Evolutionary conservation across 495 filamentous ascomycete species (phyloP).

Genomic region (Hypoxylon fragiforme): DNA sequence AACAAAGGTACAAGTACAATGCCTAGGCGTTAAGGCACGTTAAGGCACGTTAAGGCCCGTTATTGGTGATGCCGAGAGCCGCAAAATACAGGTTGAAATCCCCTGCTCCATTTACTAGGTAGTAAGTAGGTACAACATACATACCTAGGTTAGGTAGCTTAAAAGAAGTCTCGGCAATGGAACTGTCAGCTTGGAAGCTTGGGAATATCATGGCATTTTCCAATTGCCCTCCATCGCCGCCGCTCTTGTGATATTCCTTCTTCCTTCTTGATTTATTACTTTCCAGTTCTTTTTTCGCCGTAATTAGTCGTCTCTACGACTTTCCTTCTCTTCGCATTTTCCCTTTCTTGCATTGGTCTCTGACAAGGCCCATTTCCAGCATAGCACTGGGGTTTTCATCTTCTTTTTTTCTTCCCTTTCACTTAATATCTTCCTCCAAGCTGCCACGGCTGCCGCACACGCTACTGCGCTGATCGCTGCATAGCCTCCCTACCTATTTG

Average conservation of each 20-base stretch:
- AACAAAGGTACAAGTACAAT: too few species aligned
- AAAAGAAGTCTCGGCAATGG: conserved; percentile 23
- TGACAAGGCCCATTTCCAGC: conserved; percentile 26
- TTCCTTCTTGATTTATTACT: conserved; percentile 21
- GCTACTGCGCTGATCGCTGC: too few species aligned
- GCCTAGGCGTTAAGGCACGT: too few species aligned
- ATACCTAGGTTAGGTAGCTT: too few species aligned
- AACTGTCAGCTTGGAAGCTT: conserved; percentile 1
- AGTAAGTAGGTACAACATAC: too few species aligned
- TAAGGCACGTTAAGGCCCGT: too few species aligned
- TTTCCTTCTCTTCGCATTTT: conserved; percentile 7
- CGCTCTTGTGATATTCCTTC: conserved; percentile 20
- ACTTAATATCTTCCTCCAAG: conserved; percentile 9
- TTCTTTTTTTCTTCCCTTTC: conserved; percentile 9
- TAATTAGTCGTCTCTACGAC: conserved; percentile 17
- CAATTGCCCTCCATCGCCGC: conserved; percentile 27
- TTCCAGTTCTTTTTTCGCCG: conserved; percentile 12
- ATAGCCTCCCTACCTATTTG: conserved; percentile 15
- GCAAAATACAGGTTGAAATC: conserved; percentile 17
- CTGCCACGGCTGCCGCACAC: conserved; percentile 9
- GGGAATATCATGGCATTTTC: conserved; percentile 18
- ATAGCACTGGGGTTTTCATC: too few species aligned
- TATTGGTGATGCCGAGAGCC: conserved; percentile 31
- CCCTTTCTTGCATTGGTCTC: conserved; percentile 9
- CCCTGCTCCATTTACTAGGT: conserved; percentile 29